Evolutionary conservation across 2,329 filamentous ascomycete genomes (phyloP).

Genomic region (Blastomyces parvus): DNA sequence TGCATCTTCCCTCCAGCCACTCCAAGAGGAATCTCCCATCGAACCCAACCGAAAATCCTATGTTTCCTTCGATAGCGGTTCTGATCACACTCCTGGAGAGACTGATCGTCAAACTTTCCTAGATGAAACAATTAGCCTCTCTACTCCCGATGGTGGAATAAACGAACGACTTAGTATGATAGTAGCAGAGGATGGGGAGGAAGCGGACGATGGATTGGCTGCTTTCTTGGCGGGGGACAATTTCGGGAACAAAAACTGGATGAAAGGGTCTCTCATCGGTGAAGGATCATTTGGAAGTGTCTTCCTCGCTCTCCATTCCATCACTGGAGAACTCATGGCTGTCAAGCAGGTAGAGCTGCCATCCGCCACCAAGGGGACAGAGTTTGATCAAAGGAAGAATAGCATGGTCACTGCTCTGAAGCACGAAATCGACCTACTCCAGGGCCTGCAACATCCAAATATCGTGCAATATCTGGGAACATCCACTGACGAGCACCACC

Average conservation of each 20-base stretch:
- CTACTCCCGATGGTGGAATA: constrained; percentile 53
- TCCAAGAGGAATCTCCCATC: constrained; percentile 79
- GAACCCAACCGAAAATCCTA: constrained; percentile 92
- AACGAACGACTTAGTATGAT: constrained; percentile 76
- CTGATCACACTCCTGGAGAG: constrained; percentile 61
- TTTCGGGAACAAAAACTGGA: constrained; percentile 97
- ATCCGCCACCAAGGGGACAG: constrained; percentile 63
- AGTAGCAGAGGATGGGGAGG: constrained; percentile 82
- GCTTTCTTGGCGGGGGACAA: constrained; percentile 88
- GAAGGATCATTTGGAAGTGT: constrained; percentile 95
- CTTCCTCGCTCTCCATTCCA: constrained; percentile 86
- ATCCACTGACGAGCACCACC: constrained; percentile 76
- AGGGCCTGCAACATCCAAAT: constrained; percentile 89
- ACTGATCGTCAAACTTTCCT: constrained; percentile 76
- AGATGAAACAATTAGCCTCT: constrained; percentile 66
- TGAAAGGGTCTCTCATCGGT: constrained; percentile 96
- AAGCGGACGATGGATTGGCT: constrained; percentile 76
- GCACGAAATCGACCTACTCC: constrained; percentile 86
- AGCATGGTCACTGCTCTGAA: constrained; percentile 97
- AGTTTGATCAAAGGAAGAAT: constrained; percentile 85
- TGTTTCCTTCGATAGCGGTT: constrained; percentile 56
- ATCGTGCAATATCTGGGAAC: constrained; percentile 98
- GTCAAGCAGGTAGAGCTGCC: constrained; percentile 97
- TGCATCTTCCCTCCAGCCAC: constrained; percentile 74
- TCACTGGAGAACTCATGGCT: constrained; percentile 93